Evolutionary conservation across 2,329 filamentous ascomycete genomes (phyloP), one percentile per base, ranked within the genome.

Genomic region (Sporothrix dimorphospora): DNA sequence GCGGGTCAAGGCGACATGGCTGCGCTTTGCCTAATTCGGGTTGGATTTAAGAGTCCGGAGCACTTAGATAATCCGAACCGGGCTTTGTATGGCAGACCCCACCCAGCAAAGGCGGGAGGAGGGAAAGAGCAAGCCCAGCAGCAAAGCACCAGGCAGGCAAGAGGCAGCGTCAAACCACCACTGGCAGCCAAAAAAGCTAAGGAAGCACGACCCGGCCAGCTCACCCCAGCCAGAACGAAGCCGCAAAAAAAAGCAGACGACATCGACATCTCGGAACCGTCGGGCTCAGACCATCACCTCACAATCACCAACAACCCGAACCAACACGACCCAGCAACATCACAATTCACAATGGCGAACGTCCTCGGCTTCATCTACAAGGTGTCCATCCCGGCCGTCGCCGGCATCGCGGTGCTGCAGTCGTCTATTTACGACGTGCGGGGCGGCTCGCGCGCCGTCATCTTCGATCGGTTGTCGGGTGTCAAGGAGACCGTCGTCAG

Each of bases 401-500:
- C 92, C 77, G 93, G 87, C 77, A 84, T 89, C 77, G 87, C 89
- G 72, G 79, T 95, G 73, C 84, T 89, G 76, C 91, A 94, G 82
- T 88, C 93, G 76, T 93, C 94, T 73, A 89, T 99, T 75, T 99
- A 98, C 90, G 96, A 99, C 83, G 96, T 99, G 81, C 94, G 94
- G 81, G 96, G 96, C 81, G 96, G 96, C 78, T 92, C 91, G 75
- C 90, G 96, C 79, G 96, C 96, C 74, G 94, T 99, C 84, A 99
- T 99, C 85, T 99, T 99, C 86, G 97, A 99, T 86, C 88, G 96
- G 76, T 77, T 98, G 77, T 88, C 90, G 68, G 96, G 96, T 85
- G 96, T 99, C 76, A 95, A 97, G 86, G 95, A 99, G 77, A 85
- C 88, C 67, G 96, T 99, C 72, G 86, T 96, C 79, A 97, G 94